These are phyloP conservation scores for Microstroma glucosiphilum DNA, from an alignment of 1,284 basidiomycete genomes.

Conservation along the genomic window DNA sequence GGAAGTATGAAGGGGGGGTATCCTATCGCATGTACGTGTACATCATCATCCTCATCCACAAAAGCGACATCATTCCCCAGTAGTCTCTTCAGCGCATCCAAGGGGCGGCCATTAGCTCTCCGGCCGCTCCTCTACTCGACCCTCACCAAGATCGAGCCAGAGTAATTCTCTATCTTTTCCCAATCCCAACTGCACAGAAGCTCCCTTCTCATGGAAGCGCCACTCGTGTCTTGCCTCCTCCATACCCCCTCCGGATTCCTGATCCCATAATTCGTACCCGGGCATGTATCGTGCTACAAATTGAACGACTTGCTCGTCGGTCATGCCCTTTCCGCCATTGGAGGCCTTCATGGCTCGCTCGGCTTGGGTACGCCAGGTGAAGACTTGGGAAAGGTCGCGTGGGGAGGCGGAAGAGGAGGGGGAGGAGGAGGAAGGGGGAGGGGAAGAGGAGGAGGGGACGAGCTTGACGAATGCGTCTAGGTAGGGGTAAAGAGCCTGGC, in stretches of 20 bases:
- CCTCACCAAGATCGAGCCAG: not conserved
- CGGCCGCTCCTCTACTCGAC: not conserved
- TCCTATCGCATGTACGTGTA: too few relatives aligned
- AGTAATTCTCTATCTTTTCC: not conserved
- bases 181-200: not conserved
- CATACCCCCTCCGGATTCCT: not conserved
- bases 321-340: slow-evolving; percentile 80
- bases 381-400: slow-evolving; percentile 23
- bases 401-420: not conserved
- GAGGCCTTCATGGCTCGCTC: slow-evolving; percentile 75
- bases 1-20: too few relatives aligned
- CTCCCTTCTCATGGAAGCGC: not conserved
- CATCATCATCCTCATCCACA: too few relatives aligned
- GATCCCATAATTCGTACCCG: slow-evolving; percentile 23
- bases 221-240: not conserved
- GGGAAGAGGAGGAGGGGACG: slow-evolving; percentile 17
- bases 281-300: slow-evolving; percentile 52
- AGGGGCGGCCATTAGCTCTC: too few relatives aligned
- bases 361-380: slow-evolving; percentile 72
- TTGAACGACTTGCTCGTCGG: slow-evolving; percentile 67
- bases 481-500: slow-evolving; percentile 61
- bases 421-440: not conserved
- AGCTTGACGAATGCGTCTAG: slow-evolving; percentile 65
- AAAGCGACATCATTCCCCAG: too few relatives aligned
- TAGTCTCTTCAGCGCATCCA: too few relatives aligned